These are phyloP conservation scores for Oxytropis ochrocephala DNA, from an alignment of 306 rosid species.

Conservation along the genomic window DNA sequence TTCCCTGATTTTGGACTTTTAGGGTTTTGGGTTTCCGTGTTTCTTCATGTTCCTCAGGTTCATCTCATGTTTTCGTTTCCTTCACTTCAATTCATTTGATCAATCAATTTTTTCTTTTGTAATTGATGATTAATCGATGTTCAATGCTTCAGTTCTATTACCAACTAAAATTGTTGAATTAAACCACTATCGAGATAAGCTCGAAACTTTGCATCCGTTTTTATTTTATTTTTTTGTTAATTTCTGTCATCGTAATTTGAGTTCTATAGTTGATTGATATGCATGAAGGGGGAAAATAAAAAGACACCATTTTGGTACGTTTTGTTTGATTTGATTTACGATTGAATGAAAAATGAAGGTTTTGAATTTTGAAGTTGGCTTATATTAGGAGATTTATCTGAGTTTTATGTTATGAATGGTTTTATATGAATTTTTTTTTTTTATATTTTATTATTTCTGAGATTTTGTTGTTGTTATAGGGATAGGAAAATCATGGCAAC, in stretches of 20 bases:
- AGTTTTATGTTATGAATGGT: slow-evolving; percentile 9
- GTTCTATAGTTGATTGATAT: not conserved
- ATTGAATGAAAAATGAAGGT: slow-evolving; percentile 3
- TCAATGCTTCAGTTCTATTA: not conserved
- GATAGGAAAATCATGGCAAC: slow-evolving; percentile 68
- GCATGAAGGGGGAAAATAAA: not conserved
- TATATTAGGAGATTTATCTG: not conserved
- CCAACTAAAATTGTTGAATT: not conserved
- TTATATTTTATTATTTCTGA: not conserved
- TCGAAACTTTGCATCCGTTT: not conserved
- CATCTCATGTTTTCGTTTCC: not conserved
- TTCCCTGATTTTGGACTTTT: slow-evolving; percentile 12
- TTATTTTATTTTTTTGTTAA: not conserved
- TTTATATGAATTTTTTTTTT: not conserved
- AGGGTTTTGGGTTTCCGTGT: slow-evolving; percentile 39
- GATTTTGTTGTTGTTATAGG: slow-evolving; percentile 25
- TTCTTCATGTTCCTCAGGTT: slow-evolving; percentile 25
- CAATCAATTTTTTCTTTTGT: not conserved
- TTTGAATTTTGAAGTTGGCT: slow-evolving; percentile 20
- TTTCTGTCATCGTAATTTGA: not conserved
- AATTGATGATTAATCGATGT: not conserved
- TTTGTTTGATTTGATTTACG: not conserved
- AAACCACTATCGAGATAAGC: not conserved
- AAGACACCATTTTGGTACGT: not conserved
- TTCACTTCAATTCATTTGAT: slow-evolving; percentile 2